phyloP scores from a whole-genome alignment of 208 protist genomes.

The Vickermania ingenoplastis region DNA sequence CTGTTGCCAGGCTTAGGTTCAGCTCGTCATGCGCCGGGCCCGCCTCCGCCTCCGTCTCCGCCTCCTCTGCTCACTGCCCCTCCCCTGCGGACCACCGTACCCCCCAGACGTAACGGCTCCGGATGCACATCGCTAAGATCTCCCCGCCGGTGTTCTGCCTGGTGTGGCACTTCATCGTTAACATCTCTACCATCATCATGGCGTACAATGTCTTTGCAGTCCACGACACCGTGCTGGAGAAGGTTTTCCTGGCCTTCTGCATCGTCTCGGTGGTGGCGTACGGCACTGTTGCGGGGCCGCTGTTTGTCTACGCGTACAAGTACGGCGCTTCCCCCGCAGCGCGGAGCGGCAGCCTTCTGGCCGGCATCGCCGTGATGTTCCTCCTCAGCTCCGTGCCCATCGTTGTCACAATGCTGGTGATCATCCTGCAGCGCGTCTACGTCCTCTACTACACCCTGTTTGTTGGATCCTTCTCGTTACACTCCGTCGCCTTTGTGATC shows the following conservation, averaged over 20 bases:
- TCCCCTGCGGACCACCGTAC: too few relatives aligned
- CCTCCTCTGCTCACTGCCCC: too few relatives aligned
- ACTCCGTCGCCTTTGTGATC: constrained; percentile 20
- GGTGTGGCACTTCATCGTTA: constrained; percentile 49
- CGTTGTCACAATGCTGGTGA: constrained; percentile 36
- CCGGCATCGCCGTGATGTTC: constrained; percentile 55
- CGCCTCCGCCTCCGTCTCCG: too few relatives aligned
- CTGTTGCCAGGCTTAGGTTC: too few relatives aligned
- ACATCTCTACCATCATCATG: constrained; percentile 32
- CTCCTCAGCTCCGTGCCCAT: constrained; percentile 48
- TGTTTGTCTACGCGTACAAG: constrained; percentile 79
- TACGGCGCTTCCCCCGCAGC: constrained; percentile 36
- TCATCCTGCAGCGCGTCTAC: constrained; percentile 19
- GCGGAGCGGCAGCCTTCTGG: constrained; percentile 20
- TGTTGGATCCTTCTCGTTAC: constrained; percentile 15
- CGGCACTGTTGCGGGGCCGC: constrained; percentile 25
- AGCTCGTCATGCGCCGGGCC: too few relatives aligned
- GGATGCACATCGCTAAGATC: constrained; percentile 44
- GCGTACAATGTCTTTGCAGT: constrained; percentile 39
- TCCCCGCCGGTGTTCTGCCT: constrained; percentile 56
- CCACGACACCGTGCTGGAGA: constrained; percentile 1
- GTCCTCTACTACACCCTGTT: constrained; percentile 45
- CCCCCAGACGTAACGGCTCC: too few relatives aligned
- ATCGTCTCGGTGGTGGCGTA: constrained; percentile 44
- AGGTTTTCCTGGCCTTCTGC: constrained; percentile 44